These are phyloP conservation scores for Colletotrichum kahawae DNA, from an alignment of 2,329 filamentous ascomycete genomes.

Conservation along the genomic window DNA sequence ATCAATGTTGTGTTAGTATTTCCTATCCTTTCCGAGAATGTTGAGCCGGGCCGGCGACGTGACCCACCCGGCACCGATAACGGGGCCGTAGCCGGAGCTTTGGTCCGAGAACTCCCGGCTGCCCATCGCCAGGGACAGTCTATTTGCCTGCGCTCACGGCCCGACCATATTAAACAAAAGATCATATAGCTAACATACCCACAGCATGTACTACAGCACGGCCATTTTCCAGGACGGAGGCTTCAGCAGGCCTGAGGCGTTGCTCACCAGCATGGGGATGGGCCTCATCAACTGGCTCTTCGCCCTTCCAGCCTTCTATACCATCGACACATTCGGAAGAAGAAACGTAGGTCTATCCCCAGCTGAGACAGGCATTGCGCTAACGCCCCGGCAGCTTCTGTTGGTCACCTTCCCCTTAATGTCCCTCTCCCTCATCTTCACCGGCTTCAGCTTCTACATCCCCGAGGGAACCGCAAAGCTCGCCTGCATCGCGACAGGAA, in stretches of 20 bases:
- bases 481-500: slow-evolving; percentile 38
- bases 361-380: rapidly evolving
- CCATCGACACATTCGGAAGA: slow-evolving; percentile 64
- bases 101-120: no score
- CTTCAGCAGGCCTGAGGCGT: slow-evolving; percentile 43
- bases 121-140: neutral
- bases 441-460: slow-evolving; percentile 56
- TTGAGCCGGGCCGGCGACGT: no score
- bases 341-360: slow-evolving; percentile 43
- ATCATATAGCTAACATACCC: neutral
- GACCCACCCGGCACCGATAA: neutral
- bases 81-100: neutral
- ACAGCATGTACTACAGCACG: slow-evolving; percentile 59
- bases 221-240: slow-evolving; percentile 46
- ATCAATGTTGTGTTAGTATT: slow-evolving; percentile 50
- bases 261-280: slow-evolving; percentile 61
- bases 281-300: slow-evolving; percentile 64
- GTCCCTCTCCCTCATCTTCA: slow-evolving; percentile 59
- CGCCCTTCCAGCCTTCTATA: slow-evolving; percentile 62
- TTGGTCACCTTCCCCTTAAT: slow-evolving; percentile 64
- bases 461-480: slow-evolving; percentile 26
- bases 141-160: neutral
- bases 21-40: neutral
- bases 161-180: neutral
- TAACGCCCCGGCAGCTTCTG: slow-evolving; percentile 29